These are phyloP conservation scores for Cicer arietinum DNA, from an alignment of 306 rosid genomes.

Conservation along the genomic window DNA sequence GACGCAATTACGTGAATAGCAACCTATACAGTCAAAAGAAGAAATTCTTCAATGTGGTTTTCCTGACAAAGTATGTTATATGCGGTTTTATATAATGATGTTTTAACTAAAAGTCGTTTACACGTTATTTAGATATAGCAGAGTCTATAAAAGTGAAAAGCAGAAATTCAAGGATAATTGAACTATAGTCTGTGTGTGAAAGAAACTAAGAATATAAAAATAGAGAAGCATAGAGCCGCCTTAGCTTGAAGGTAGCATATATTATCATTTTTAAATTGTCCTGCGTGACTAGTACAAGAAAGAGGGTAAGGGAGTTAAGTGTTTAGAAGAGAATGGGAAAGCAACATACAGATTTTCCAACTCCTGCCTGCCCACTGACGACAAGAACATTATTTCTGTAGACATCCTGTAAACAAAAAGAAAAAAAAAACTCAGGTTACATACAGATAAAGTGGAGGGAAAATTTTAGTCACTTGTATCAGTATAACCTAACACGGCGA, in stretches of 20 bases:
- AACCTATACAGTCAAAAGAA: slow-evolving; percentile 60
- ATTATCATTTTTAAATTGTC: slow-evolving; percentile 26
- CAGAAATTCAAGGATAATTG: slow-evolving; percentile 20
- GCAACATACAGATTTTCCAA: slow-evolving; percentile 85
- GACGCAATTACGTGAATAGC: slow-evolving; percentile 76
- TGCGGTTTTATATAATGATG: slow-evolving; percentile 6
- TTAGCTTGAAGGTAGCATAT: slow-evolving; percentile 23
- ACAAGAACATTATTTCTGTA: slow-evolving; percentile 62
- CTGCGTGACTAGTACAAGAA: neutral
- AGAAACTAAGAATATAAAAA: neutral
- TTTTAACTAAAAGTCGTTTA: slow-evolving; percentile 9
- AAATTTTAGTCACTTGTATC: slow-evolving; percentile 18
- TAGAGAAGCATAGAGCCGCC: slow-evolving; percentile 25
- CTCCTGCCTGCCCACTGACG: slow-evolving; percentile 89
- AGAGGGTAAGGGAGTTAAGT: slow-evolving; percentile 30
- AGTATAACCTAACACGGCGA: slow-evolving; percentile 9
- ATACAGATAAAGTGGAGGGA: slow-evolving; percentile 21
- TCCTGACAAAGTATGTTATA: slow-evolving; percentile 15
- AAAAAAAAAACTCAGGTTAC: slow-evolving; percentile 14
- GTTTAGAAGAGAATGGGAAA: slow-evolving; percentile 42
- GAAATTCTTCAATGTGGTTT: slow-evolving; percentile 2
- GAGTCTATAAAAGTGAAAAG: slow-evolving; percentile 31
- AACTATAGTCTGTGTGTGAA: slow-evolving; percentile 12
- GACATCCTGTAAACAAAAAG: slow-evolving; percentile 56
- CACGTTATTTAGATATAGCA: slow-evolving; percentile 4